Base-by-base conservation (phyloP, 2,329 filamentous ascomycete genomes). In the Trichoderma sp. region DNA sequence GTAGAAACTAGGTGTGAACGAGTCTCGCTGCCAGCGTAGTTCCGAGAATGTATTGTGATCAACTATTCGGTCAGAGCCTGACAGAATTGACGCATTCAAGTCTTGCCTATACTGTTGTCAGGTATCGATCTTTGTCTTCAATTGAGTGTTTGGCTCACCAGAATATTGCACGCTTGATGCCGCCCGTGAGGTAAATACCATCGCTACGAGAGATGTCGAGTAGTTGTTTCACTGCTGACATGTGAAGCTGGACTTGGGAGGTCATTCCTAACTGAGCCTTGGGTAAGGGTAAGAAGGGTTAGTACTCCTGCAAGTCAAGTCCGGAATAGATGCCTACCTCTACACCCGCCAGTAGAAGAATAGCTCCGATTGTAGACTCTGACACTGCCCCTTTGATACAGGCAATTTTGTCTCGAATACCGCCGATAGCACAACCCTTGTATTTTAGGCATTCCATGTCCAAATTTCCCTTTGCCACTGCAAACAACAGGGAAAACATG, bases 161-260 rank as follows among this genome's bases (percentile, higher is more conserved):
- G 26, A 63, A 63, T 47, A 63, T 63, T 47, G 61, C 61, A 47
- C 61, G 61, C 61, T 63, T 63, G 12, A 63, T 63, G 7, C 61
- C 61, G 21, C 15, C 15, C 15, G 61, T 63, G 24, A 63, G 61
- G 4, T 63, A 63, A 24, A 63, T 5, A 12, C 61, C 21, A 21
- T 63, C 21, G 12, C 24, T 47, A 3, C 61, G 61, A 63, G 61
- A 63, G 3, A 63, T 30, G 18, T 63, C 34, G 4, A 63, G 61
- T 63, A 63, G 15, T 6, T 63, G 61, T 8, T 11, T 47, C 4
- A 63, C 61, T 21, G 36, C 61, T 63, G 15, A 36, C 61, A 63
- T 63, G 4, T 63, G 61, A 21, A 63, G 61, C 4, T 28, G 36
- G 1, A 63, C 61, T 7, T 63, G 61, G 21, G 61, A 63, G 6